phyloP scores from a whole-genome alignment of 2,329 filamentous ascomycete genomes.

The Pestalotiopsis sp. region DNA sequence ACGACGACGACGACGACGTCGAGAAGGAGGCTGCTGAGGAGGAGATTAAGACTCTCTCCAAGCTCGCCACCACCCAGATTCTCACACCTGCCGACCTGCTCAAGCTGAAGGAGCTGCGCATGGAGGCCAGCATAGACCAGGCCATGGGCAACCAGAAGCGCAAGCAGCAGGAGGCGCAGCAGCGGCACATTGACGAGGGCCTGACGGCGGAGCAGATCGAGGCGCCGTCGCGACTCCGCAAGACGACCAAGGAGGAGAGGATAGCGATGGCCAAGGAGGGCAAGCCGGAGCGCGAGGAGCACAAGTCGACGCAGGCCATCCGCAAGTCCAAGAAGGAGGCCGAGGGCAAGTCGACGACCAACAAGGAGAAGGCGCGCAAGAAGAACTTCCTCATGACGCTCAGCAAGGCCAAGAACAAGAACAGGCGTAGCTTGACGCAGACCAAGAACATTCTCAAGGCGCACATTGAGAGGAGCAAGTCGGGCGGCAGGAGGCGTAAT shows the following conservation, averaged over 20 bases:
- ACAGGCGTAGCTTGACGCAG: slow-evolving; percentile 89
- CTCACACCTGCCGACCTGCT: slow-evolving; percentile 95
- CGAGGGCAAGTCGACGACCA: slow-evolving; percentile 93
- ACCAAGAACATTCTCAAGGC: slow-evolving; percentile 77
- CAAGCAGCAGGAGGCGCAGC: slow-evolving; percentile 43
- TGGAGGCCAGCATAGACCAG: slow-evolving; percentile 70
- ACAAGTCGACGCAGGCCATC: slow-evolving; percentile 83
- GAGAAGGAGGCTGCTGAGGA: slow-evolving; percentile 27
- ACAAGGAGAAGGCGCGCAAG: slow-evolving; percentile 92
- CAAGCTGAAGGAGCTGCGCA: slow-evolving; percentile 86
- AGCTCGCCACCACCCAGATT: slow-evolving; percentile 88
- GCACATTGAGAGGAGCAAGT: slow-evolving; percentile 81
- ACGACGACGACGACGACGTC: slow-evolving; percentile 31
- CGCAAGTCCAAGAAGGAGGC: slow-evolving; percentile 83
- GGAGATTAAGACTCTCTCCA: slow-evolving; percentile 57
- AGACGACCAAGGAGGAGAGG: slow-evolving; percentile 86
- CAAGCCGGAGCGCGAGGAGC: slow-evolving; percentile 73
- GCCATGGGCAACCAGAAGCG: slow-evolving; percentile 51
- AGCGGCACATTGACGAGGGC: slow-evolving; percentile 79
- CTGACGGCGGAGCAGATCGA: slow-evolving; percentile 92
- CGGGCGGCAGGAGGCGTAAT: slow-evolving; percentile 81
- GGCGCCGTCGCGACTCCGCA: slow-evolving; percentile 77
- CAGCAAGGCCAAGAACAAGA: slow-evolving; percentile 92
- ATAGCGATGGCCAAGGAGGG: slow-evolving; percentile 81
- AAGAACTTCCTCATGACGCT: slow-evolving; percentile 99